Conservation (phyloP, 305 asterid species). For the Petunia hybrid region DNA sequence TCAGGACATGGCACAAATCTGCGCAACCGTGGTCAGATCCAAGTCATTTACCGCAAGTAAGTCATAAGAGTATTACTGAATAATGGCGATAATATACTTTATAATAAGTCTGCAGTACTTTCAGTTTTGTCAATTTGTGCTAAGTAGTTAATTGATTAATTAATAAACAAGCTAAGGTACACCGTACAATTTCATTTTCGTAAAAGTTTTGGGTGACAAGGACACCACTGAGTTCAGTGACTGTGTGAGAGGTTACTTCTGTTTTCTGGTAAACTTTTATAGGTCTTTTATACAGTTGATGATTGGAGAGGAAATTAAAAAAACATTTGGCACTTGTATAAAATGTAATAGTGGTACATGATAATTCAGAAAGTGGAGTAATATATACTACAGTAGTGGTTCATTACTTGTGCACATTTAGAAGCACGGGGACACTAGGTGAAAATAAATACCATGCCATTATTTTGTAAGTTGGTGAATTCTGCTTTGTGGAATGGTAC, state of each 20-base stretch:
- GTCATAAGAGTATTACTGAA: background rate
- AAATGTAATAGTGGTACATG: too few species aligned
- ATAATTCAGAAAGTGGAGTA: background rate
- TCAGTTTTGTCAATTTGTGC: background rate
- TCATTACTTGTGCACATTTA: too few species aligned
- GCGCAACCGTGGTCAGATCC: conserved; percentile 79
- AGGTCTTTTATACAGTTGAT: too few species aligned
- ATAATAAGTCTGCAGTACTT: background rate
- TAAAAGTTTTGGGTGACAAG: background rate
- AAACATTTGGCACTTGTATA: too few species aligned
- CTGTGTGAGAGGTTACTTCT: background rate
- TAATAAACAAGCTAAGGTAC: background rate
- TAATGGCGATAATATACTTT: background rate
- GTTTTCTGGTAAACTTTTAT: too few species aligned
- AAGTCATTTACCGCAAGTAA: conserved; percentile 76
- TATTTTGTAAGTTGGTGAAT: background rate
- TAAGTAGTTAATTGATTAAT: conserved; percentile 19
- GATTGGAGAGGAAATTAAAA: too few species aligned
- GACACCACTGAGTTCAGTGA: background rate
- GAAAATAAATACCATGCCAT: too few species aligned
- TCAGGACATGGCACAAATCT: conserved; percentile 65
- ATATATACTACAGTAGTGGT: background rate
- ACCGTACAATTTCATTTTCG: background rate
- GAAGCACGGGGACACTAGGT: too few species aligned
- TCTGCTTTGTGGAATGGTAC: background rate